These are phyloP conservation scores for Aegilops longissima DNA, from an alignment of 176 grass and related monocot genomes.

Conservation along the genomic window DNA sequence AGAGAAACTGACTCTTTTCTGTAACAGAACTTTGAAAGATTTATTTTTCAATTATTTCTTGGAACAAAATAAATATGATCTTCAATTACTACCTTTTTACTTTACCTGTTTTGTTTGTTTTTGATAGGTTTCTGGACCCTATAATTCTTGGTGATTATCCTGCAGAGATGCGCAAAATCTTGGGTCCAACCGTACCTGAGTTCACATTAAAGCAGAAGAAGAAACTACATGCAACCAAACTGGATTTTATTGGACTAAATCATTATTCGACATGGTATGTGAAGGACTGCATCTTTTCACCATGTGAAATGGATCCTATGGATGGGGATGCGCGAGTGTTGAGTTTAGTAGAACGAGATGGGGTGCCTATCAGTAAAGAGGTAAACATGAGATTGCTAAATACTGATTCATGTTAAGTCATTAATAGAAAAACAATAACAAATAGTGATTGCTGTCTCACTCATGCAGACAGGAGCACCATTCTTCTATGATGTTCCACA, in stretches of 20 bases:
- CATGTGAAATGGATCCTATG: conserved; percentile 28
- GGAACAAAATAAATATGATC: background rate
- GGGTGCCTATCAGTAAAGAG: conserved; percentile 36
- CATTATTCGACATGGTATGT: conserved; percentile 51
- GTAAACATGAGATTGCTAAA: conserved; percentile 26
- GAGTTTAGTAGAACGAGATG: conserved; percentile 34
- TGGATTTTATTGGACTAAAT: conserved; percentile 77
- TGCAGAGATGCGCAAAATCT: conserved; percentile 41
- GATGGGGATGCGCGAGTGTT: conserved; percentile 41
- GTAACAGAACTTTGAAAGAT: background rate
- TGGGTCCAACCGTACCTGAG: conserved; percentile 39
- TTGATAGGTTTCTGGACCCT: conserved; percentile 54
- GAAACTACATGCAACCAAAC: conserved; percentile 38
- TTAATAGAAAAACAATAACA: background rate
- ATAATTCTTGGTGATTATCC: conserved; percentile 64
- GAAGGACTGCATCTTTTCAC: conserved; percentile 62
- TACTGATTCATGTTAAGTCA: background rate
- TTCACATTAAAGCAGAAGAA: conserved; percentile 55
- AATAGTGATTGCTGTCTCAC: background rate
- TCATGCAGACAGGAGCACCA: conserved; percentile 53
- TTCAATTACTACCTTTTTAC: background rate
- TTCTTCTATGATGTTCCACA: conserved; percentile 39
- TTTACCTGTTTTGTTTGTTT: background rate
- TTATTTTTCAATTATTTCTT: background rate
- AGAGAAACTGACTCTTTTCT: background rate